A percentile compares a stretch with the other conserved stretches of the same genome.
These are phyloP conservation scores for Raphidocelis subcapitata DNA, from an alignment of 139 green algal genomes.

Conservation along the genomic window DNA sequence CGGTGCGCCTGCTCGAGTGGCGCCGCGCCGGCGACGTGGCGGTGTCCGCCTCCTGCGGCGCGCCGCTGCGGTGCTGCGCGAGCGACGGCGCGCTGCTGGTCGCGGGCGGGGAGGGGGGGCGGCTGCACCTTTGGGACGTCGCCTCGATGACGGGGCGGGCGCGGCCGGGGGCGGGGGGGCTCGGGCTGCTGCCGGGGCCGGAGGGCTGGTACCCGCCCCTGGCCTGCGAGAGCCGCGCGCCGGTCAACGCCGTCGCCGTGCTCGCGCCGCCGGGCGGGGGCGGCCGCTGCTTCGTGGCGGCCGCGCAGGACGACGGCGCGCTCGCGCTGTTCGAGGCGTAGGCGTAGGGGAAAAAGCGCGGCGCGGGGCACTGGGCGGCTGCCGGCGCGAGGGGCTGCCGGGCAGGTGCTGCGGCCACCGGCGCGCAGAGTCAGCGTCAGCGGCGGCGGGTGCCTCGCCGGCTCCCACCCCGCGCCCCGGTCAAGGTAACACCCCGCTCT, in stretches of 20 bases:
- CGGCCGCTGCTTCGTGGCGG: slow-evolving; percentile 11
- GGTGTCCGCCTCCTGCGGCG: slow-evolving; percentile 23
- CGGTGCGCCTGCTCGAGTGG: slow-evolving; percentile 49
- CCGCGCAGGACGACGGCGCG: slow-evolving; percentile 38
- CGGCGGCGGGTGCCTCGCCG: too few species aligned
- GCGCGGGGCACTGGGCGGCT: too few species aligned
- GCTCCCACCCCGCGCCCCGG: too few species aligned
- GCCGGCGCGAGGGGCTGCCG: too few species aligned
- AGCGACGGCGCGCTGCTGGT: slow-evolving; percentile 49
- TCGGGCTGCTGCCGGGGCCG: slow-evolving; percentile 24
- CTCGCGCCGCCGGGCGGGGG: not conserved
- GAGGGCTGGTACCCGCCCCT: slow-evolving; percentile 43
- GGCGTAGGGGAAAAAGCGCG: too few species aligned
- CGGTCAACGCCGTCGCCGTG: slow-evolving; percentile 41
- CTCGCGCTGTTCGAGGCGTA: slow-evolving; percentile 19
- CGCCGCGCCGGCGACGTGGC: slow-evolving; percentile 23
- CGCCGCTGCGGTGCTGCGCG: slow-evolving; percentile 57
- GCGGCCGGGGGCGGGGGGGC: not conserved
- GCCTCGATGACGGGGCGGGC: slow-evolving; percentile 10
- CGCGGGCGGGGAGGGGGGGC: slow-evolving; percentile 56
- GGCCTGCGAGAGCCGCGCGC: slow-evolving; percentile 8
- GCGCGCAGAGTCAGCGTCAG: too few species aligned
- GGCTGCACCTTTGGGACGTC: slow-evolving; percentile 62
- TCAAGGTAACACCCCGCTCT: too few species aligned
- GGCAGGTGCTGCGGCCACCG: too few species aligned